phyloP scores from a whole-genome alignment of 2,329 filamentous ascomycete genomes.

The Xylaria sp. region DNA sequence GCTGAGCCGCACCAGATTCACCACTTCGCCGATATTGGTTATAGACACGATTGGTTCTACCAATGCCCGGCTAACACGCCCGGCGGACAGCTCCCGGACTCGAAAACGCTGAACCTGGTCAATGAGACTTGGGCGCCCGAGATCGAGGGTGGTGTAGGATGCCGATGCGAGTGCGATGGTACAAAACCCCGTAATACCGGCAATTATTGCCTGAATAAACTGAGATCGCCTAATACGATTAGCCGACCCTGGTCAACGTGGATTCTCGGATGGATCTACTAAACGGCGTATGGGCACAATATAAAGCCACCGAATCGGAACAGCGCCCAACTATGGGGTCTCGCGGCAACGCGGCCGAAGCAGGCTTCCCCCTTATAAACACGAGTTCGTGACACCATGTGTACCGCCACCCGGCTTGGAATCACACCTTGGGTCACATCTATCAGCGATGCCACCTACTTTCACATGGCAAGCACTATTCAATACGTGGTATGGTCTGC shows the following conservation, averaged over 20 bases:
- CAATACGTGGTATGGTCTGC: not conserved
- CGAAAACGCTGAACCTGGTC: slow-evolving; percentile 37
- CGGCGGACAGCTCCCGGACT: slow-evolving; percentile 45
- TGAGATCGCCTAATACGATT: slow-evolving; percentile 45
- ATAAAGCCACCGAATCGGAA: not conserved
- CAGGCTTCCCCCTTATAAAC: not conserved
- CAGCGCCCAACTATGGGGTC: not conserved
- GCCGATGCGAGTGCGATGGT: slow-evolving; percentile 50
- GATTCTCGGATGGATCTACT: slow-evolving; percentile 37
- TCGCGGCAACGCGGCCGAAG: not conserved
- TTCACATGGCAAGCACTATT: not conserved
- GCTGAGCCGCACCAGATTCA: slow-evolving; percentile 49
- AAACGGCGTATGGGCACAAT: not conserved
- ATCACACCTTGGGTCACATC: not conserved
- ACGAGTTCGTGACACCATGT: not conserved
- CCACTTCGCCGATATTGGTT: slow-evolving; percentile 52
- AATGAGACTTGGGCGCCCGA: slow-evolving; percentile 39
- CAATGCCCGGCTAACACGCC: slow-evolving; percentile 47
- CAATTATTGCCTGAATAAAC: slow-evolving; percentile 45
- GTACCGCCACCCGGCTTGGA: not conserved
- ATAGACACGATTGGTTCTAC: slow-evolving; percentile 47
- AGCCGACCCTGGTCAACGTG: slow-evolving; percentile 44
- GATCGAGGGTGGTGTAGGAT: slow-evolving; percentile 47
- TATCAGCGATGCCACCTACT: not conserved
- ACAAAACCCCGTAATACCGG: slow-evolving; percentile 42